These are phyloP conservation scores for Xylaria hypoxylon DNA, from an alignment of 2,329 filamentous ascomycete genomes.

Conservation along the genomic window DNA sequence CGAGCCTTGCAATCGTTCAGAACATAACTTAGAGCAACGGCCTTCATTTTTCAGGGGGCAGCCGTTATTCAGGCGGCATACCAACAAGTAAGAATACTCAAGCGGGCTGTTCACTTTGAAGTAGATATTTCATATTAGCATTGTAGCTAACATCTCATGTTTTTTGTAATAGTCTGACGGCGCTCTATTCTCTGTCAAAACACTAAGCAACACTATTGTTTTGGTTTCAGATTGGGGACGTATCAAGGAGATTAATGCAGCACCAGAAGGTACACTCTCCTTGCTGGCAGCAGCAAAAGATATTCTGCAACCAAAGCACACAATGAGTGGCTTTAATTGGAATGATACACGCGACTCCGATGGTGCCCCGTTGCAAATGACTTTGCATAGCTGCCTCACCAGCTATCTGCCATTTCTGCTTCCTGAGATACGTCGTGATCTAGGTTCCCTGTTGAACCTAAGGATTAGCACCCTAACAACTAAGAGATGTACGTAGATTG, in stretches of 20 bases:
- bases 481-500: neutral
- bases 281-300: slow-evolving; percentile 7
- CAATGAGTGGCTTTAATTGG: slow-evolving; percentile 9
- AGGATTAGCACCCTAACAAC: neutral
- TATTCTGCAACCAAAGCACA: slow-evolving; percentile 10
- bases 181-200: neutral
- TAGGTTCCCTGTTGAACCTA: no score
- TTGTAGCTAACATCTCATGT: no score
- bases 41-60: neutral
- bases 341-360: neutral
- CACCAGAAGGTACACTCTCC: slow-evolving; percentile 1
- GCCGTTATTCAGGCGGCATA: neutral
- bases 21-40: no score
- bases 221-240: neutral
- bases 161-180: no score
- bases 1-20: neutral
- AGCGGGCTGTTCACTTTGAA: no score
- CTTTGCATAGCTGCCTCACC: neutral
- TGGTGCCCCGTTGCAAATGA: slow-evolving; percentile 2
- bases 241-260: neutral
- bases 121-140: no score
- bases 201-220: neutral
- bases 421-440: neutral
- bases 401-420: slow-evolving; percentile 7
- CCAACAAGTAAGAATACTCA: neutral